phyloP scores from a whole-genome alignment of 257 asterid genomes.

The Penstemon davidsonii region DNA sequence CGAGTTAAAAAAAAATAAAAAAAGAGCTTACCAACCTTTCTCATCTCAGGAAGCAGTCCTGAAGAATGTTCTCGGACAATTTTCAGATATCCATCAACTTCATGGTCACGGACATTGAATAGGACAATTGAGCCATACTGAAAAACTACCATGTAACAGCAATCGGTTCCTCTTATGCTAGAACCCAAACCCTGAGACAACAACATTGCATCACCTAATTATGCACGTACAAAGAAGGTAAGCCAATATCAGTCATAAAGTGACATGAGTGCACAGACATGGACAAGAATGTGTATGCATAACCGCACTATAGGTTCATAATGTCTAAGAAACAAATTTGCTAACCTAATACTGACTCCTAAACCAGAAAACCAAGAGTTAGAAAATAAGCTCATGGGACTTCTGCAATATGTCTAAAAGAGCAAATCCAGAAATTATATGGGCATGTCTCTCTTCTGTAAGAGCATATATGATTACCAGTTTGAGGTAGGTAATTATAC shows the following conservation, averaged over 20 bases:
- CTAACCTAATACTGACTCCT: not conserved
- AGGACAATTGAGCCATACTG: slow-evolving; percentile 96
- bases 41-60: slow-evolving; percentile 90
- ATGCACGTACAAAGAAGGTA: slow-evolving; percentile 9
- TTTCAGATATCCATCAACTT: slow-evolving; percentile 78
- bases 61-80: slow-evolving; percentile 78
- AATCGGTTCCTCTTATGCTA: slow-evolving; percentile 63
- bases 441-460: not conserved
- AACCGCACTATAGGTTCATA: not conserved
- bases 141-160: slow-evolving; percentile 86
- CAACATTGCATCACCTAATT: slow-evolving; percentile 20
- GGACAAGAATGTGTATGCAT: not conserved
- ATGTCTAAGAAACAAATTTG: not conserved
- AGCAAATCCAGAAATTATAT: not conserved
- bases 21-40: slow-evolving; percentile 76
- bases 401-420: not conserved
- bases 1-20: not conserved
- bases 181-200: slow-evolving; percentile 59
- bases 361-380: not conserved
- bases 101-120: slow-evolving; percentile 78
- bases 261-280: not conserved
- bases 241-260: not conserved
- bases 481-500: not conserved
- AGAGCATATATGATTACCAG: not conserved
- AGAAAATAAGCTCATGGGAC: not conserved